These are phyloP conservation scores for Ochetophila trinervis DNA, from an alignment of 306 rosid genomes.

Conservation along the genomic window DNA sequence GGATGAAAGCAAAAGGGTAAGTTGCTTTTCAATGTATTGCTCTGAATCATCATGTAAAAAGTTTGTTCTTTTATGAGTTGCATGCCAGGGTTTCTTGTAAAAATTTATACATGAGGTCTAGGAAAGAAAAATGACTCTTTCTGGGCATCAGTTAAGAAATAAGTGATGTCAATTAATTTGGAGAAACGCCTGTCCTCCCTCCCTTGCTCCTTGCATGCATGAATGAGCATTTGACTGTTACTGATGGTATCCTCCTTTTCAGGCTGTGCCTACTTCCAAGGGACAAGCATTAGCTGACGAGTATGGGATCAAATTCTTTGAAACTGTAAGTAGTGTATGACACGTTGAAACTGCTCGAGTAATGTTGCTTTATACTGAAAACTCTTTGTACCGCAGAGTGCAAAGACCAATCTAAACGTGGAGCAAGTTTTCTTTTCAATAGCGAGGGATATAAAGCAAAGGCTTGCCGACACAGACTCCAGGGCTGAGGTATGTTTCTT, in stretches of 20 bases:
- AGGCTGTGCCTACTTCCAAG: constrained; percentile 92
- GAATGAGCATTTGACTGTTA: not conserved
- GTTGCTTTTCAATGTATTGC: constrained; percentile 19
- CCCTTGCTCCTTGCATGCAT: not conserved
- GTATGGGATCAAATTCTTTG: constrained; percentile 92
- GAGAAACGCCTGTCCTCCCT: constrained; percentile 2
- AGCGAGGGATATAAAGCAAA: constrained; percentile 81
- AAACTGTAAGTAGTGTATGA: constrained; percentile 67
- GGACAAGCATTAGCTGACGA: constrained; percentile 97
- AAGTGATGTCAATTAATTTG: too few relatives aligned
- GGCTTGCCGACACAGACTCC: constrained; percentile 73
- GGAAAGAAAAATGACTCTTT: not conserved
- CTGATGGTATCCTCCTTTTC: constrained; percentile 4
- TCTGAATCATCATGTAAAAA: not conserved
- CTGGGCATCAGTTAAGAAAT: too few relatives aligned
- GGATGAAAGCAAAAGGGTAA: constrained; percentile 93
- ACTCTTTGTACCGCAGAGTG: constrained; percentile 56
- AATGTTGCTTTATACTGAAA: constrained; percentile 13
- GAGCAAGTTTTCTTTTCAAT: constrained; percentile 93
- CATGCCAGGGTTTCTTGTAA: constrained; percentile 13
- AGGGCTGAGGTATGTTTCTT: constrained; percentile 53
- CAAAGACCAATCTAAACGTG: constrained; percentile 90
- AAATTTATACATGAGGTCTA: not conserved
- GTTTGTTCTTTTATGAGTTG: constrained; percentile 3
- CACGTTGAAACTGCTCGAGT: constrained; percentile 18